phyloP scores from a whole-genome alignment of 2,329 filamentous ascomycete species.

The Fusarium lyarnte region DNA sequence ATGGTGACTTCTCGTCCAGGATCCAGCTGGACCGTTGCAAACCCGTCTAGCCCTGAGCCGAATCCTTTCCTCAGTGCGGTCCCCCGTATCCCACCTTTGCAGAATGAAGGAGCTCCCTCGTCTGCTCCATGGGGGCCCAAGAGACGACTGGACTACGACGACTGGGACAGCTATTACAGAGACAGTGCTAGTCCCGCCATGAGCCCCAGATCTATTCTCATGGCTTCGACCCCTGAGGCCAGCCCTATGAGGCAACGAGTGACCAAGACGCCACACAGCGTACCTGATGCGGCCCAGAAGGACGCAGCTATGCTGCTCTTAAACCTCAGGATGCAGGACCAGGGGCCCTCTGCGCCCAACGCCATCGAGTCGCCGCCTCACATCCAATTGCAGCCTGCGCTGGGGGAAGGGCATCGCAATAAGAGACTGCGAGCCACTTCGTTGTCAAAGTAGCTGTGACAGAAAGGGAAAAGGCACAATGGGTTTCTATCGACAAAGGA shows the following conservation, averaged over 20 bases:
- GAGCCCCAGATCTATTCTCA: slow-evolving; percentile 14
- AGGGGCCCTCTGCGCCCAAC: neutral
- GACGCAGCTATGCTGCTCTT: slow-evolving; percentile 40
- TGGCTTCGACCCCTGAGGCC: slow-evolving; percentile 30
- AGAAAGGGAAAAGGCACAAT: neutral
- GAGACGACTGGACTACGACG: slow-evolving; percentile 37
- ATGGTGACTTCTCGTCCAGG: slow-evolving; percentile 40
- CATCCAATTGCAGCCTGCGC: neutral
- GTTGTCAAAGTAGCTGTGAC: slow-evolving; percentile 5
- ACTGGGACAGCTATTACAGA: slow-evolving; percentile 28
- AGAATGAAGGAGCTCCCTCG: slow-evolving; percentile 3
- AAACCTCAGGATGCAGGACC: slow-evolving; percentile 28
- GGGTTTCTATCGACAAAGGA: neutral
- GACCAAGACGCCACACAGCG: neutral
- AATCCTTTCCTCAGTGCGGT: slow-evolving; percentile 40
- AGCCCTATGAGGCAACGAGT: slow-evolving; percentile 22
- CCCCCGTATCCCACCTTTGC: slow-evolving; percentile 28
- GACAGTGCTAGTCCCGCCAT: slow-evolving; percentile 35
- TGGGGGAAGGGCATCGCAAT: slow-evolving; percentile 28
- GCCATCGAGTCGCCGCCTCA: neutral
- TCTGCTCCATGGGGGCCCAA: slow-evolving; percentile 33
- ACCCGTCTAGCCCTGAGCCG: slow-evolving; percentile 28
- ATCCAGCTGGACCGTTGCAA: slow-evolving; percentile 34
- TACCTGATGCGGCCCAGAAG: slow-evolving; percentile 25
- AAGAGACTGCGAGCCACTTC: slow-evolving; percentile 38